phyloP scores from a whole-genome alignment of 805 yeast genomes.

The Wickerhamiella occidentalis region DNA sequence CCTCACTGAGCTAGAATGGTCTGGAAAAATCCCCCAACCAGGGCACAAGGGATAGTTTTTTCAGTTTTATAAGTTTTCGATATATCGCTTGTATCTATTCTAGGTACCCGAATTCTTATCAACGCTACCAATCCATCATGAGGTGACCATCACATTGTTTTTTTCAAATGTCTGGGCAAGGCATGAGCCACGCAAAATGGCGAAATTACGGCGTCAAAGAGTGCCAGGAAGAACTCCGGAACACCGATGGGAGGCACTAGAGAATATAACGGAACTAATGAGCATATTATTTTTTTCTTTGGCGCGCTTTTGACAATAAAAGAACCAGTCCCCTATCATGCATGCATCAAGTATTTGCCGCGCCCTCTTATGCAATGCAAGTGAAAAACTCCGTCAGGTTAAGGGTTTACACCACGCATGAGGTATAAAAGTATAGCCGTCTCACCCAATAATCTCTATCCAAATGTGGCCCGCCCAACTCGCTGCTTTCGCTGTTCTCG shows the following conservation, averaged over 20 bases:
- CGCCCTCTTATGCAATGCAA: slow-evolving; percentile 7
- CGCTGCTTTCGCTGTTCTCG: slow-evolving; percentile 10
- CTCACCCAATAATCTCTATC: neutral
- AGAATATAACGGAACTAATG: no score
- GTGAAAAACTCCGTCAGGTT: neutral
- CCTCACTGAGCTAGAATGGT: no score
- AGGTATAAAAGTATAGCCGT: neutral
- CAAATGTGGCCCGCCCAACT: slow-evolving; percentile 10
- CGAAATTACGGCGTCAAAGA: neutral
- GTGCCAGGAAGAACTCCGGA: neutral
- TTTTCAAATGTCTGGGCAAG: neutral
- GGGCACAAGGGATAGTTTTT: no score
- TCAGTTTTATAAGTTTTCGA: no score
- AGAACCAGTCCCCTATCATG: neutral
- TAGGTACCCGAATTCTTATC: neutral
- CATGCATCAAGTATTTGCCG: neutral
- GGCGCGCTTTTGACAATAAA: no score
- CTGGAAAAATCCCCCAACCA: no score
- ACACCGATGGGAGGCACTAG: no score
- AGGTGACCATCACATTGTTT: neutral
- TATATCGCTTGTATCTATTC: no score
- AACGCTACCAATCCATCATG: neutral
- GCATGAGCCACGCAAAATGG: neutral
- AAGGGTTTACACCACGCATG: neutral
- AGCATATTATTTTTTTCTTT: no score